Base-by-base conservation (phyloP, 1,284 basidiomycete species). In the Tylopilus sp. region DNA sequence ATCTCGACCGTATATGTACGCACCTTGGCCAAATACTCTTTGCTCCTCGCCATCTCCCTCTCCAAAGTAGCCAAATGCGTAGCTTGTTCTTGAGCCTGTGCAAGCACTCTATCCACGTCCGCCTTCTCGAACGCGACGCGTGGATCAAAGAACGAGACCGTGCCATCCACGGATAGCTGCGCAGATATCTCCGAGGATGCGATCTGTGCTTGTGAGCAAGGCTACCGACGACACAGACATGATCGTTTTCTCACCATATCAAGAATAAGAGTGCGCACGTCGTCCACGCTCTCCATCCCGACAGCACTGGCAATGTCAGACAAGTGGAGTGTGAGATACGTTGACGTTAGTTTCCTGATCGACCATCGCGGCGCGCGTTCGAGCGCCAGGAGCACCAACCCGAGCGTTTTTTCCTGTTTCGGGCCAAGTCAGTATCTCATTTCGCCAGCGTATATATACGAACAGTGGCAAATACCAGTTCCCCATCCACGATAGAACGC, bases 271-370 rank as follows among this genome's bases (percentile, higher is more conserved):
- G 69, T 69, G 28, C 81, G 74, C 11, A 87, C 81, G 36, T 77
- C 76, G 28, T 76, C 77, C 50, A 79, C 72, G 34, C 64, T 75
- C 4, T 77, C 71, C 35, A 84, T 76, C 29, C 77, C 80, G 39
- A 88, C 75, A 11, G 76, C 74, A 21, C 72, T 73, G 4, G 78
- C 84, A 46, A 93, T 85, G 53, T 91, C 86, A 0, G 71, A 64
- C 7, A 93, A 69, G 20, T 82, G 76, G 7, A 92, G 76, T 0
- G 85, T 85, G 37, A 89, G 76, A 61, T 91, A 93, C 7, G 88
- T 90, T 45, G 77, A 77, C 0, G 84, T 91, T 44, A 93, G 75
- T 61, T 81, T 85, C 66, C 82, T 82, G 56, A 93, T 78, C 44
- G 81, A 72, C 80, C 89, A 88, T 36, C 84, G 77, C 0, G 85